Evolutionary conservation across 495 filamentous ascomycete species (phyloP).

Genomic region (Penicillium arizonense): DNA sequence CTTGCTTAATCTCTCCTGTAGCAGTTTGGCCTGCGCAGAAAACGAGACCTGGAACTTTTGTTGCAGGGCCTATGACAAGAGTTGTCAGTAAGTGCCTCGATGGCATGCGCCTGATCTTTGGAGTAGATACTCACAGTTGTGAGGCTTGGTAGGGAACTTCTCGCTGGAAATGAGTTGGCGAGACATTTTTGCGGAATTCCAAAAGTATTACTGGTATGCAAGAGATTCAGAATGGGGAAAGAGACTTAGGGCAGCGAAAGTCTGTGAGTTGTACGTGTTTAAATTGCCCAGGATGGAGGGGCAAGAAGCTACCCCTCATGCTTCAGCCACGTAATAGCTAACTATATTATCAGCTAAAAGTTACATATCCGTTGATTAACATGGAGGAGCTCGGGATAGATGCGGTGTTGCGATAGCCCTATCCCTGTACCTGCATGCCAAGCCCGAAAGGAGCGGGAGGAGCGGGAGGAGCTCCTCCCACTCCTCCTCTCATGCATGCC

Average conservation of each 20-base stretch:
- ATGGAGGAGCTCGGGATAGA: not conserved
- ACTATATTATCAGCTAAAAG: too few relatives aligned
- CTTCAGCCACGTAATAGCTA: too few relatives aligned
- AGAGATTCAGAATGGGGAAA: not conserved
- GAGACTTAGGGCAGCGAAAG: not conserved
- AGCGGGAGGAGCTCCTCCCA: constrained; percentile 17
- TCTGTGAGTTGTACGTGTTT: not conserved
- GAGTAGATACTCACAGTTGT: constrained; percentile 30
- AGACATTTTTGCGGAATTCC: constrained; percentile 27
- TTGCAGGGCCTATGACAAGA: constrained; percentile 26
- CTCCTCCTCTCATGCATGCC: not conserved
- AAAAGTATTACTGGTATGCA: not conserved
- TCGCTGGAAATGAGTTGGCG: constrained; percentile 41
- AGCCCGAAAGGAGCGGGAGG: not conserved
- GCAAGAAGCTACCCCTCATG: constrained; percentile 5
- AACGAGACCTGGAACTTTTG: constrained; percentile 39
- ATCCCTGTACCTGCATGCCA: not conserved
- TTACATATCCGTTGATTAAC: not conserved
- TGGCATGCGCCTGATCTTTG: not conserved
- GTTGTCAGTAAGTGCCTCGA: not conserved
- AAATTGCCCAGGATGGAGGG: not conserved
- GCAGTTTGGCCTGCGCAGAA: constrained; percentile 42
- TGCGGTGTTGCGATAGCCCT: too few relatives aligned
- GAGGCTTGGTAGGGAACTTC: constrained; percentile 41
- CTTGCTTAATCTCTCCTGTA: constrained; percentile 41